Evolutionary conservation across 768 basidiomycete genomes (phyloP).

Genomic region (Termitomyces sp.): DNA sequence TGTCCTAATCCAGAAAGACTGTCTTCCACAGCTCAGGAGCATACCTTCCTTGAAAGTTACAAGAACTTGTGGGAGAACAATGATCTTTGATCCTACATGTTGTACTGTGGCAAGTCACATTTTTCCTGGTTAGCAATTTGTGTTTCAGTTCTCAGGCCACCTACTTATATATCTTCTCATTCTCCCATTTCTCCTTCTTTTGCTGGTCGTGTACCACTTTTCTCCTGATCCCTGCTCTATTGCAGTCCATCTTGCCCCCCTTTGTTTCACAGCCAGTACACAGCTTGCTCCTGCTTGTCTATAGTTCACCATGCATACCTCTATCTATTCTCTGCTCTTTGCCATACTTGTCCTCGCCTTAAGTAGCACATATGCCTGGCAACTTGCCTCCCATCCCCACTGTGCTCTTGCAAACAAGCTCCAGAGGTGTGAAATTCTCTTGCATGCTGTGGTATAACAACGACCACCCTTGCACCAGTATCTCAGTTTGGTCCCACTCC

Average conservation of each 20-base stretch:
- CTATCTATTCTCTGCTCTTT: constrained; percentile 23
- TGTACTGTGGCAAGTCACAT: no score
- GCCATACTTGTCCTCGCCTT: constrained; percentile 20
- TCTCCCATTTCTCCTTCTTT: constrained; percentile 1
- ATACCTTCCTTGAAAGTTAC: no score
- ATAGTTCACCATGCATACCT: constrained; percentile 23
- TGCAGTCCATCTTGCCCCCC: constrained; percentile 12
- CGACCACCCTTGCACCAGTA: constrained; percentile 22
- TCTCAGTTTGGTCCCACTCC: constrained; percentile 13
- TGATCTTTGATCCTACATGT: no score
- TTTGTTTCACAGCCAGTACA: constrained; percentile 7
- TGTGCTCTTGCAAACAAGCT: constrained; percentile 22
- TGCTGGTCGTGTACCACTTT: background rate
- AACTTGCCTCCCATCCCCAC: constrained; percentile 24
- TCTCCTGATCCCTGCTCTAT: background rate
- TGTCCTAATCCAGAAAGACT: background rate
- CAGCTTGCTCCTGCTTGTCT: constrained; percentile 2
- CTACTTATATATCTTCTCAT: background rate
- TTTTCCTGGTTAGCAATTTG: no score
- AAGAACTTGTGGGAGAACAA: background rate
- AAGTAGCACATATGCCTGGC: constrained; percentile 20
- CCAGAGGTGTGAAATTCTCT: constrained; percentile 8
- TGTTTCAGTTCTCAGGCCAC: no score
- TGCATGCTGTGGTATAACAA: constrained; percentile 23
- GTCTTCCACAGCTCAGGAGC: background rate